These are phyloP conservation scores for Talaromyces proteolyticus DNA, from an alignment of 495 filamentous ascomycete genomes.

Conservation along the genomic window DNA sequence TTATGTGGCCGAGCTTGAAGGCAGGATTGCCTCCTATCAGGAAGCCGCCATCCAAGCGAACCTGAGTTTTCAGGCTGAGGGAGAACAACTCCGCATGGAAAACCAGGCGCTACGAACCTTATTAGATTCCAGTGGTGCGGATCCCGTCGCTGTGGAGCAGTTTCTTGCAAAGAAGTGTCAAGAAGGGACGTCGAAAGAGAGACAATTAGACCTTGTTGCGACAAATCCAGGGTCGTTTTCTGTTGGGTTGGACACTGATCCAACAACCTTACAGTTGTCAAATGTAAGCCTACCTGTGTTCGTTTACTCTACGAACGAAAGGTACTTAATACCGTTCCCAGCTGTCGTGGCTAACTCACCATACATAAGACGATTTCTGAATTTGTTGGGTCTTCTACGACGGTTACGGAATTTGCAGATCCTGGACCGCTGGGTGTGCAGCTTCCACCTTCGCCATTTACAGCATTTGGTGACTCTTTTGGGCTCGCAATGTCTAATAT, in stretches of 20 bases:
- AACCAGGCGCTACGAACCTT: neutral
- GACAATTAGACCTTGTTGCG: neutral
- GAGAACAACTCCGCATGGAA: conserved; percentile 1
- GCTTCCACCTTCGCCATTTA: neutral
- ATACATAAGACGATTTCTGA: conserved; percentile 1
- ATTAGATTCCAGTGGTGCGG: conserved; percentile 1
- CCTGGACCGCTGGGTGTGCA: neutral
- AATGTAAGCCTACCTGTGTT: conserved; percentile 2
- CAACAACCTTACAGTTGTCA: conserved; percentile 2
- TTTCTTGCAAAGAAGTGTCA: neutral
- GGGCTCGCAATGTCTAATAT: neutral
- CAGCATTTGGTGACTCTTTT: neutral
- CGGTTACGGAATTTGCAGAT: neutral
- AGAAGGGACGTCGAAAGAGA: conserved; percentile 3
- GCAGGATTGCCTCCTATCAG: conserved; percentile 3
- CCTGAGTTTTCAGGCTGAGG: neutral
- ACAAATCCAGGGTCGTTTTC: neutral
- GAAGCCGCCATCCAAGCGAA: conserved; percentile 1
- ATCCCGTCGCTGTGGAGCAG: neutral
- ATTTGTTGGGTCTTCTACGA: neutral
- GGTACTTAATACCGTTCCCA: neutral
- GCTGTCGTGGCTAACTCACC: neutral
- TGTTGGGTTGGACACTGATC: neutral
- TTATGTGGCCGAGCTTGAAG: conserved; percentile 9
- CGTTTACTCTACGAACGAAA: neutral